Base-by-base conservation (phyloP, 345 rosid genomes). In the Eucalyptus curtisii region DNA sequence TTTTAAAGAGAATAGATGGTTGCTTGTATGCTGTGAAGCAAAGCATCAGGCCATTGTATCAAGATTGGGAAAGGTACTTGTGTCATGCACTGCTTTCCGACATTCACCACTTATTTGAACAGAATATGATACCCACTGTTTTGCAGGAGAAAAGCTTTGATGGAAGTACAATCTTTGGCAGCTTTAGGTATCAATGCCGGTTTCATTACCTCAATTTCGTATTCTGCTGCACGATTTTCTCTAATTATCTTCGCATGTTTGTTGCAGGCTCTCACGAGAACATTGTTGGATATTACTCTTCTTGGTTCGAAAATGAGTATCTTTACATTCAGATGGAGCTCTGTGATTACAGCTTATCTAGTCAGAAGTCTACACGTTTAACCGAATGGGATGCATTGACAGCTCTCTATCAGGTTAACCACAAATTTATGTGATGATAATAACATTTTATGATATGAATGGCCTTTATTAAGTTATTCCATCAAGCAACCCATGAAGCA, bases 151-250 rank as follows among this genome's bases (percentile, higher is more conserved):
- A 96, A 96, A 93, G 99, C 99, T 93, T 94, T 97, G 91, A 95
- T 98, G 99, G 99, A 98, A 95, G 99, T 96, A 89, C 99, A 98
- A 93, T 96, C 98, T 90, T 92, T 97, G 93, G 99, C 99, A 53
- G 99, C 99, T 89, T 89, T 95, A 92, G 99, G 99, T 98, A 90
- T 92, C 92, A 86, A 42, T 76, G 86, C 10, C 4, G 22, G 84
- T n/a, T 71, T 82, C 44, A 87, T 59, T 82, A 42, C 59, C 53
- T 31, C 81, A 89, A 40, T 15, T 86, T 49, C 9, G 42, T 49
- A 49, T 87, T 33, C 82, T 87, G 50, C 25, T 8, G 61, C 31
- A 25, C 2, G 42, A 33, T 10, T 20, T 15, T 82, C n/a, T 47
- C 61, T 24, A 79, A 82, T 12, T 13, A 80, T 61, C 31, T 76